Conservation (phyloP, 257 asterid species). For the Solanum dulcamara region DNA sequence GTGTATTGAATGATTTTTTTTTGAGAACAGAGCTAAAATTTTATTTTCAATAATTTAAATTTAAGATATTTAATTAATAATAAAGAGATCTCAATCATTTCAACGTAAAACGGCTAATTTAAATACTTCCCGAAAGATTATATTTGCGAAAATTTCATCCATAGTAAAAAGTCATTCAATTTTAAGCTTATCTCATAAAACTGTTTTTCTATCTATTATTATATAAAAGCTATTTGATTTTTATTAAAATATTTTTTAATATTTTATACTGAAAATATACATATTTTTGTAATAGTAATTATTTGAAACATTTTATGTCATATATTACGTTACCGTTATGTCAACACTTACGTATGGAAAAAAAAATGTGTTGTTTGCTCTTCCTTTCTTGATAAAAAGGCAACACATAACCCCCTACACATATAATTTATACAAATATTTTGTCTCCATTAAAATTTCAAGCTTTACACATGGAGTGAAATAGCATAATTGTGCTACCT, state of each 20-base stretch:
- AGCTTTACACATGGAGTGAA: neutral
- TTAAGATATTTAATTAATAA: rapidly evolving
- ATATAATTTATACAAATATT: neutral
- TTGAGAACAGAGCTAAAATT: too few species aligned
- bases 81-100: neutral
- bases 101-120: too few species aligned
- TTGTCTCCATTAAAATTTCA: neutral
- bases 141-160: neutral
- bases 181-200: neutral
- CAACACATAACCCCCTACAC: neutral
- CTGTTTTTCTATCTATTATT: too few species aligned
- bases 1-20: too few species aligned
- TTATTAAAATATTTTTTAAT: too few species aligned
- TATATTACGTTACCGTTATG: neutral
- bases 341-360: neutral
- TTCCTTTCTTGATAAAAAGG: neutral
- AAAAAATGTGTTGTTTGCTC: neutral
- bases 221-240: too few species aligned
- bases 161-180: neutral
- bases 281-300: neutral
- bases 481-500: neutral
- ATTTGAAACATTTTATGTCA: neutral
- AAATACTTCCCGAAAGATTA: too few species aligned
- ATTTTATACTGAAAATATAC: too few species aligned
- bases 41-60: too few species aligned